Conservation (phyloP, 2,329 filamentous ascomycete species). For the Emergomyces africanus region DNA sequence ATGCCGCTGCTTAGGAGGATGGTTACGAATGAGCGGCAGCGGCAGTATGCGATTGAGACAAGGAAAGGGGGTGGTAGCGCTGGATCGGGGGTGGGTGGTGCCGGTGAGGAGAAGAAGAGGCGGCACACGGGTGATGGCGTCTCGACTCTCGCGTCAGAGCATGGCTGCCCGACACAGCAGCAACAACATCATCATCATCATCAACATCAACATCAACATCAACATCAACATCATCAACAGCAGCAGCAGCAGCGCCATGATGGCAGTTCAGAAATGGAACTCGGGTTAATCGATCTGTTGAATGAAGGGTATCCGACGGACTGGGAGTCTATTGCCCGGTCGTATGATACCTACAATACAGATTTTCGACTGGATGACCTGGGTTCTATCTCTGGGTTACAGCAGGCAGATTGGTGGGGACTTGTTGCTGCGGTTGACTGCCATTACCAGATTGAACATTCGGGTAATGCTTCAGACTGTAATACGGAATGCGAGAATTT, state of each 20-base stretch:
- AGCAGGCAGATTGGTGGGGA: conserved; percentile 30
- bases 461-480: conserved; percentile 22
- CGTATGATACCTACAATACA: conserved; percentile 28
- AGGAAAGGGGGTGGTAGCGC: conserved; percentile 33
- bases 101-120: conserved; percentile 24
- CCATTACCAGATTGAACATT: conserved; percentile 29
- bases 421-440: conserved; percentile 33
- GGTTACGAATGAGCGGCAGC: conserved; percentile 48
- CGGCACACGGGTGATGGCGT: conserved; percentile 11
- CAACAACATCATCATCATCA: background rate
- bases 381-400: conserved; percentile 29
- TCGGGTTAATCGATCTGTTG: conserved; percentile 25
- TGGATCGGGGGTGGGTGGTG: conserved; percentile 5
- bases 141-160: conserved; percentile 7
- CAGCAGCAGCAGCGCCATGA: background rate
- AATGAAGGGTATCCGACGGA: conserved; percentile 27
- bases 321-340: conserved; percentile 24
- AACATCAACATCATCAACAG: background rate
- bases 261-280: conserved; percentile 13
- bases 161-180: conserved; percentile 16
- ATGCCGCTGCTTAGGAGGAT: conserved; percentile 45
- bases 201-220: background rate
- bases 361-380: conserved; percentile 29
- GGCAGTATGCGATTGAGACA: conserved; percentile 45
- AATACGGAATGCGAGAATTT: conserved; percentile 20